Evolutionary conservation across 2,329 filamentous ascomycete genomes (phyloP), one percentile per base, ranked within the genome.

Genomic region (Colletotrichum siamense): DNA sequence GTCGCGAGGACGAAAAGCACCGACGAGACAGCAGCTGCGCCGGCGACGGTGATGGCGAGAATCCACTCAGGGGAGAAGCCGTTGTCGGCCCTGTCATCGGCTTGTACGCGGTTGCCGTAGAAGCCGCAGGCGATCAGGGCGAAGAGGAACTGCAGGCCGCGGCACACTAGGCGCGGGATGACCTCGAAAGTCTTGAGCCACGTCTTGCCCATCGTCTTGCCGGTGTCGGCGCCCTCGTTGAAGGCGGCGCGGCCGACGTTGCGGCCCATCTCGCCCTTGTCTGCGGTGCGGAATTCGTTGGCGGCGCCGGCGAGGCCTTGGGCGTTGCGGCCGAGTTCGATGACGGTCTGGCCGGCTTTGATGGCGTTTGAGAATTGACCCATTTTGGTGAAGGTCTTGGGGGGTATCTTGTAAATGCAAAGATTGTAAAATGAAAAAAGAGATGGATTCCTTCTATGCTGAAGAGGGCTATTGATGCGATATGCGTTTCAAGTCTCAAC

Each of bases 111-210:
- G 75, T 88, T 85, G 16, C 91, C 93, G 80, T 95, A 96, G 72
- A 96, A 89, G 28, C 92, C 94, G 71, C 92, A 89, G 69, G 94
- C 91, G 57, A 93, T 90, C 74, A 96, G 85, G 62, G 91, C 94
- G 80, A 95, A 89, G 81, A 95, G 85, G 81, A 96, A 91, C 81
- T 96, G 94, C 36, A 94, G 83, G 80, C 92, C 88, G 77, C 94
- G 93, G 18, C 93, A 86, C 75, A 89, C 78, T 62, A 88, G 83
- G 78, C 91, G 91, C 36, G 87, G 84, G 69, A 91, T 78, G 57
- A 83, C 84, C 79, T 88, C 87, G 73, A 87, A 88, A 1, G 86
- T 83, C 80, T 87, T 86, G 78, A 89, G 81, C 80, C 86, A 87
- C 22, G 87, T 85, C 77, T 87, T 86, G 71, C 85, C 86, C 80